phyloP scores from a whole-genome alignment of 2,329 filamentous ascomycete species.

The Hymenoscyphus occultus region DNA sequence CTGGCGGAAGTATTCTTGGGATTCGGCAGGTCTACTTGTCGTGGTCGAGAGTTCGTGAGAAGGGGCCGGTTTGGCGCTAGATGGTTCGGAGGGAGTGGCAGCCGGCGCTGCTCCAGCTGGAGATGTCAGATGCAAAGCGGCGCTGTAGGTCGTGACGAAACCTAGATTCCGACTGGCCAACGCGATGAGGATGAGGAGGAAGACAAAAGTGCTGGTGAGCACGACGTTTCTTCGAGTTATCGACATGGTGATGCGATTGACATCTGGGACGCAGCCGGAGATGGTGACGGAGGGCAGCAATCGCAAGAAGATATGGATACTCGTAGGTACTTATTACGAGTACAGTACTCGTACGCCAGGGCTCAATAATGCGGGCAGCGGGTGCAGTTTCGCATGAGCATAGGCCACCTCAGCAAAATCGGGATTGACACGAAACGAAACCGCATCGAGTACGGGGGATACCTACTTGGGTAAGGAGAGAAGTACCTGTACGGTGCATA shows the following conservation, averaged over 20 bases:
- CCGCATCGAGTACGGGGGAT: no score
- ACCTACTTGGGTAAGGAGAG: no score
- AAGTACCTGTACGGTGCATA: no score
- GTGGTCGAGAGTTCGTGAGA: not conserved
- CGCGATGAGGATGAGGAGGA: not conserved
- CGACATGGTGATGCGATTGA: not conserved
- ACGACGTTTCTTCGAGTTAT: conserved; percentile 3
- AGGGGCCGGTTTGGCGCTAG: not conserved
- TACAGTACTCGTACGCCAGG: no score
- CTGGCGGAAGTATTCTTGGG: conserved; percentile 35
- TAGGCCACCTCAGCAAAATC: no score
- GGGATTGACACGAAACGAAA: no score
- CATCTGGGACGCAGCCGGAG: not conserved
- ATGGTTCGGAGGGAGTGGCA: no score
- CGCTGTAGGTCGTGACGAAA: not conserved
- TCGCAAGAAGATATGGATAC: not conserved
- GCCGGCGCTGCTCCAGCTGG: no score
- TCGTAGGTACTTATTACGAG: no score
- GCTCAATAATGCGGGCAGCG: no score
- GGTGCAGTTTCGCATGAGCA: no score
- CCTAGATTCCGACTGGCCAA: not conserved
- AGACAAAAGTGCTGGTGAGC: not conserved
- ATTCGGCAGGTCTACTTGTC: not conserved
- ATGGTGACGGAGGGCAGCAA: not conserved
- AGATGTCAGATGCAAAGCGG: not conserved